phyloP scores from a whole-genome alignment of 2,329 filamentous ascomycete genomes.

The Bisporella sp. region DNA sequence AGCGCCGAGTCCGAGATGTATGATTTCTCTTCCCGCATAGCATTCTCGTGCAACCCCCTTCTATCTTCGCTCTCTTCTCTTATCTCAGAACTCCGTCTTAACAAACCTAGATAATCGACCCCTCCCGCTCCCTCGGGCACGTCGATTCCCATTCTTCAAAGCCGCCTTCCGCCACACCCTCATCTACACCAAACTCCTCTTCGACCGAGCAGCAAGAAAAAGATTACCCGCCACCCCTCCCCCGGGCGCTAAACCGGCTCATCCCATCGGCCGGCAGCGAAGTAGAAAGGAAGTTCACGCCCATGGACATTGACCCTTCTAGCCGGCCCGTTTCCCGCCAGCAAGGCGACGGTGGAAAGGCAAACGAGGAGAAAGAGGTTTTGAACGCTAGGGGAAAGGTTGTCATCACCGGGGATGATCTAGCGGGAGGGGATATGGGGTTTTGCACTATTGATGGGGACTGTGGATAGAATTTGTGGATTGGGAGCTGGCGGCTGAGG shows the following conservation, averaged over 20 bases:
- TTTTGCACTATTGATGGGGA: constrained; percentile 3
- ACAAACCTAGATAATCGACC: constrained; percentile 55
- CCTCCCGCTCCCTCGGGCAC: constrained; percentile 71
- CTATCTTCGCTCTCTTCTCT: not conserved
- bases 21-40: not conserved
- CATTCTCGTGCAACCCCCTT: too few species aligned
- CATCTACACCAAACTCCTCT: not conserved
- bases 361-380: not conserved
- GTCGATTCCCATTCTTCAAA: constrained; percentile 43
- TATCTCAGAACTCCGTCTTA: not conserved
- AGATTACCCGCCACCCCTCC: not conserved
- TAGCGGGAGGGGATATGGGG: constrained; percentile 1
- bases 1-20: constrained; percentile 69
- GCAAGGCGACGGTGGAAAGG: not conserved
- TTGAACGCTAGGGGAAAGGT: constrained; percentile 9
- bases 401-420: constrained; percentile 1
- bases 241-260: constrained; percentile 5
- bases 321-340: not conserved
- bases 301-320: constrained; percentile 6
- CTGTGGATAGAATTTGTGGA: not conserved
- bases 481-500: too few species aligned
- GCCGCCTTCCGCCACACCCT: not conserved
- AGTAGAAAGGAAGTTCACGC: constrained; percentile 9
- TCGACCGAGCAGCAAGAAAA: too few species aligned
- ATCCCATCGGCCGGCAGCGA: not conserved